Percentiles rank a stretch among this genome's conserved stretches.
Evolutionary conservation across 176 grass and related monocot genomes (phyloP).

Genomic region (Leersia perrieri): DNA sequence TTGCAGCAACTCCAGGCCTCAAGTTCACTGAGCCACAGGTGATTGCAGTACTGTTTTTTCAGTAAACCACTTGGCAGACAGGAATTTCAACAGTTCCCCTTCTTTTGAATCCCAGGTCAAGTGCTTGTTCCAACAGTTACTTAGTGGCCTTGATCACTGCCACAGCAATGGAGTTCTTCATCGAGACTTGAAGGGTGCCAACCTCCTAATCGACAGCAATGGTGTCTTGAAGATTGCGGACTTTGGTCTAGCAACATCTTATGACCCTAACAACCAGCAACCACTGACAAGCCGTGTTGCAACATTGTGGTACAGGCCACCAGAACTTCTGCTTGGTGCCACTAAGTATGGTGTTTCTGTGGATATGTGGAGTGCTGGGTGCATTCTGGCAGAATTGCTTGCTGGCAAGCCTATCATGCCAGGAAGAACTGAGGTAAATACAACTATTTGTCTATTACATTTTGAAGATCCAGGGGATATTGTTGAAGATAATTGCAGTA

Average conservation of each 20-base stretch:
- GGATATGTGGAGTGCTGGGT: constrained; percentile 91
- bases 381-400: constrained; percentile 81
- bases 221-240: constrained; percentile 83
- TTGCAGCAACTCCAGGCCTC: constrained; percentile 59
- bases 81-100: constrained; percentile 22
- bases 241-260: constrained; percentile 79
- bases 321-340: constrained; percentile 78
- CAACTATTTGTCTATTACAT: neutral
- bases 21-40: constrained; percentile 90
- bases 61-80: constrained; percentile 14
- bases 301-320: constrained; percentile 90
- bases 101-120: constrained; percentile 63
- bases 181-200: constrained; percentile 84
- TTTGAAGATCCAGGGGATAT: neutral
- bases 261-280: constrained; percentile 53
- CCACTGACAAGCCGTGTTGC: constrained; percentile 79
- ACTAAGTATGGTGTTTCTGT: constrained; percentile 77
- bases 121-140: constrained; percentile 71
- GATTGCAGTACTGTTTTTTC: constrained; percentile 5
- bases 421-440: constrained; percentile 79
- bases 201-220: constrained; percentile 65
- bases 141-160: constrained; percentile 81
- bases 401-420: constrained; percentile 77
- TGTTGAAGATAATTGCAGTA: neutral
- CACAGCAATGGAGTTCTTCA: constrained; percentile 74